Conservation (phyloP, 257 asterid species). For the Fraxinus anomala region DNA sequence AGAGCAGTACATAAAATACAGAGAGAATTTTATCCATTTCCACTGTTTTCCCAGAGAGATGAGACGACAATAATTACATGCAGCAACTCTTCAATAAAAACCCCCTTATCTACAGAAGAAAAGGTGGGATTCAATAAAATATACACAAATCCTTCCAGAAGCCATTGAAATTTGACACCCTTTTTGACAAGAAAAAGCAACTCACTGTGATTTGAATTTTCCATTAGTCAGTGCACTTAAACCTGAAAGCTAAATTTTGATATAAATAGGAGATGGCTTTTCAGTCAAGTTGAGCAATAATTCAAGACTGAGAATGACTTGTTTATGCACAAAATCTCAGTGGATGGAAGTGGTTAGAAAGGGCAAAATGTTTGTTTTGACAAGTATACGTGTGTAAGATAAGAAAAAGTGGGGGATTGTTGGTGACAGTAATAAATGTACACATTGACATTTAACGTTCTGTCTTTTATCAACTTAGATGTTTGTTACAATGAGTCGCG, state of each 20-base stretch:
- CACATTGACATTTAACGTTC: slow-evolving; percentile 14
- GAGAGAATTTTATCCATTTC: slow-evolving; percentile 41
- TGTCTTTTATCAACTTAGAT: too few relatives aligned
- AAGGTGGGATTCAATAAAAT: slow-evolving; percentile 28
- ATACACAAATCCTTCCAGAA: slow-evolving; percentile 33
- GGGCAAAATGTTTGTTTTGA: slow-evolving; percentile 29
- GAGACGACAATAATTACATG: slow-evolving; percentile 33
- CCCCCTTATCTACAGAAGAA: background rate
- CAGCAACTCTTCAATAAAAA: slow-evolving; percentile 15
- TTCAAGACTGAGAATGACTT: slow-evolving; percentile 46
- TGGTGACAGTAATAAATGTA: slow-evolving; percentile 41
- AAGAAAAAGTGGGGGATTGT: slow-evolving; percentile 38
- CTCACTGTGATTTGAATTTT: slow-evolving; percentile 30
- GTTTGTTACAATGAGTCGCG: too few relatives aligned
- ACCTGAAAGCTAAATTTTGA: slow-evolving; percentile 45
- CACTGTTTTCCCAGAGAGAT: slow-evolving; percentile 11
- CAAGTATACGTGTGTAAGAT: slow-evolving; percentile 7
- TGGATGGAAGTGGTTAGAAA: slow-evolving; percentile 59
- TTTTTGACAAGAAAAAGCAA: slow-evolving; percentile 21
- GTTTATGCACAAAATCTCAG: slow-evolving; percentile 48
- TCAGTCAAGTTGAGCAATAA: slow-evolving; percentile 33
- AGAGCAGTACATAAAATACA: slow-evolving; percentile 44
- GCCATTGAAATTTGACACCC: slow-evolving; percentile 34
- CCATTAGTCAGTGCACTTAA: slow-evolving; percentile 25
- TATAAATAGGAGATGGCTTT: slow-evolving; percentile 29